Evolutionary conservation across 2,329 filamentous ascomycete genomes (phyloP), one percentile per base, ranked within the genome.

Genomic region (Emericellopsis cladophorae): DNA sequence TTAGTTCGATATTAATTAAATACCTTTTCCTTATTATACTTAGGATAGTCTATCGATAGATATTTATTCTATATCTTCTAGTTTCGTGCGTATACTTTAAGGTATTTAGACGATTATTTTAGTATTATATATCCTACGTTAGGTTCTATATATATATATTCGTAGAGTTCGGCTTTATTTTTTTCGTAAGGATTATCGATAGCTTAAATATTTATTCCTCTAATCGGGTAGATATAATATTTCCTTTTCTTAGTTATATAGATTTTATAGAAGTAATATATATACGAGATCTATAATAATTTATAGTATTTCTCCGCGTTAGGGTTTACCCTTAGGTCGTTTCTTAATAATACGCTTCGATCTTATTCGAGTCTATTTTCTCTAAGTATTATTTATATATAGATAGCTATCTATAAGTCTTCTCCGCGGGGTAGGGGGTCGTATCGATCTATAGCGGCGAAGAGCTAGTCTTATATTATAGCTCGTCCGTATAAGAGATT

Each of bases 321-420:
- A 10, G 36, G 7, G n/a, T 22, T 4, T 40, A 43, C 12, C 31
- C 31, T 8, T 22, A 21, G 36, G 4, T 35, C 45, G 43, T 29
- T 7, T 29, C 7, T 7, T 10, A 37, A 22, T 4, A 24, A 3
- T 10, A 37, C 8, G 5, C 5, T 37, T 29, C 12, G 4, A 9
- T 29, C 12, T 29, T 9, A 9, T 7, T 29, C 4, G 7, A 29
- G 26, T 4, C 7, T 29, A 29, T 29, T 29, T 7, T 26, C 39
- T 39, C 37, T 10, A 10, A 45, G 31, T 18, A 15, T 32, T 36
- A 40, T 26, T 37, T 33, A 33, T 40, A 39, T 39, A 21, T 5
- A 32, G 24, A 39, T 34, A 7, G 10, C n/a, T 39, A 39, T 23
- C 7, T 24, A 23, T 24, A 40, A 16, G 14, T 21, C 18, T 21